A percentile compares a stretch with the other conserved stretches of the same genome.
Evolutionary conservation across 164 flowering plant genomes (phyloP).

Genomic region (Nymphaea thermarum): DNA sequence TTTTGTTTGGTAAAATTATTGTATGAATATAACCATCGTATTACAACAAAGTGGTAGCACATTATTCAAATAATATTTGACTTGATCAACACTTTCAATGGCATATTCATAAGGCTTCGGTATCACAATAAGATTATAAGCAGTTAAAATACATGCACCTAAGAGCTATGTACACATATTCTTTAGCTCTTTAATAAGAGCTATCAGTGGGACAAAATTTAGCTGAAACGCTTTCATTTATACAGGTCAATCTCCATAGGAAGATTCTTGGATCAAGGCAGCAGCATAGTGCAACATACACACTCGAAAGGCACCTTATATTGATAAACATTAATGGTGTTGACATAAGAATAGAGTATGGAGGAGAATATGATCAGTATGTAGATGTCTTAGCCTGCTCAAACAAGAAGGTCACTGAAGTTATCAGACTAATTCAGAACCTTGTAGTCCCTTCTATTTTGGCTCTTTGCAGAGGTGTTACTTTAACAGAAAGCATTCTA

Average conservation of each 20-base stretch:
- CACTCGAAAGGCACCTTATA: constrained; percentile 78
- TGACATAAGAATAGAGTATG: constrained; percentile 69
- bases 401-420: constrained; percentile 61
- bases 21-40: too few species aligned
- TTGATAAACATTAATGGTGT: constrained; percentile 63
- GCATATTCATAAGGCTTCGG: too few species aligned
- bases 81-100: too few species aligned
- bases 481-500: constrained; percentile 50
- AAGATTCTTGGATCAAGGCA: constrained; percentile 47
- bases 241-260: constrained; percentile 82
- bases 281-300: constrained; percentile 61
- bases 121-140: too few species aligned
- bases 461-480: constrained; percentile 53
- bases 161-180: too few species aligned
- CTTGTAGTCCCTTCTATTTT: constrained; percentile 80
- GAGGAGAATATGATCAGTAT: constrained; percentile 65
- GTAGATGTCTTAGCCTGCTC: constrained; percentile 88
- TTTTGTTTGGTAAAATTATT: too few species aligned
- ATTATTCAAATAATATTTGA: too few species aligned
- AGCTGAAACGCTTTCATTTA: background rate
- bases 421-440: constrained; percentile 56
- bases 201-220: too few species aligned
- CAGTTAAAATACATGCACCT: too few species aligned
- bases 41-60: too few species aligned
- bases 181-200: too few species aligned